A percentile compares a stretch with the other conserved stretches of the same genome.
These are phyloP conservation scores for Candida pseudocylindracea DNA, from an alignment of 1,139 yeast species.

Conservation along the genomic window DNA sequence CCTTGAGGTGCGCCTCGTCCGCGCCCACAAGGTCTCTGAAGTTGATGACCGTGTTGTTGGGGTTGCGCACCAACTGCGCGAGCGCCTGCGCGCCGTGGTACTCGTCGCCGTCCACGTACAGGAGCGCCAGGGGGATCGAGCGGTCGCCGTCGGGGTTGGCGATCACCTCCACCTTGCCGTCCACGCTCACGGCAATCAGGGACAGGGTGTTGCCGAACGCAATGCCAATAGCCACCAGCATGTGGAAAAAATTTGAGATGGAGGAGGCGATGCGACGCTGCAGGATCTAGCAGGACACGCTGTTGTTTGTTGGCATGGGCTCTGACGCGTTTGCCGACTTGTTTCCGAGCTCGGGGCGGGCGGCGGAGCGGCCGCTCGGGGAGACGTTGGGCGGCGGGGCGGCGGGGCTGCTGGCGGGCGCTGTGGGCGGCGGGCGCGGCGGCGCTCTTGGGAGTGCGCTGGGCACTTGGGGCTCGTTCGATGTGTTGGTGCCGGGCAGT, in stretches of 20 bases:
- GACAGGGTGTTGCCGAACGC: constrained; percentile 94
- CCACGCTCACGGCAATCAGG: constrained; percentile 82
- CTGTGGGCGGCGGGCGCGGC: no score
- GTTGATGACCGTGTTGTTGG: constrained; percentile 68
- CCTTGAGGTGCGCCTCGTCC: constrained; percentile 34
- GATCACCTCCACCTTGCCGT: constrained; percentile 87
- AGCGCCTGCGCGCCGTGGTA: constrained; percentile 95
- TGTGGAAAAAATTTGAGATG: constrained; percentile 1
- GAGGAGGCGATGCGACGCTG: neutral
- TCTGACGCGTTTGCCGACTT: no score
- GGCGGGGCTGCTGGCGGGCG: no score
- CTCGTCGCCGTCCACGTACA: constrained; percentile 88
- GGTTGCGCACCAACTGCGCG: constrained; percentile 80
- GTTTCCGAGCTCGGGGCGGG: no score
- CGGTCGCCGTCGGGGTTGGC: constrained; percentile 99
- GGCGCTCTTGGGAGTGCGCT: no score
- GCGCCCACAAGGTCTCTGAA: constrained; percentile 87
- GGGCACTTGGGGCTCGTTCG: no score
- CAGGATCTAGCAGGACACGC: no score
- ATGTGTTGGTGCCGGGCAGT: no score
- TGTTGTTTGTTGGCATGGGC: no score
- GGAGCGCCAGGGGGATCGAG: constrained; percentile 77
- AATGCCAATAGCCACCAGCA: constrained; percentile 62
- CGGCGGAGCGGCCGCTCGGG: no score
- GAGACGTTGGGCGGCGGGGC: no score